These are phyloP conservation scores for Nitzschia sp. DNA, from an alignment of 108 stramenopile species.

Conservation along the genomic window DNA sequence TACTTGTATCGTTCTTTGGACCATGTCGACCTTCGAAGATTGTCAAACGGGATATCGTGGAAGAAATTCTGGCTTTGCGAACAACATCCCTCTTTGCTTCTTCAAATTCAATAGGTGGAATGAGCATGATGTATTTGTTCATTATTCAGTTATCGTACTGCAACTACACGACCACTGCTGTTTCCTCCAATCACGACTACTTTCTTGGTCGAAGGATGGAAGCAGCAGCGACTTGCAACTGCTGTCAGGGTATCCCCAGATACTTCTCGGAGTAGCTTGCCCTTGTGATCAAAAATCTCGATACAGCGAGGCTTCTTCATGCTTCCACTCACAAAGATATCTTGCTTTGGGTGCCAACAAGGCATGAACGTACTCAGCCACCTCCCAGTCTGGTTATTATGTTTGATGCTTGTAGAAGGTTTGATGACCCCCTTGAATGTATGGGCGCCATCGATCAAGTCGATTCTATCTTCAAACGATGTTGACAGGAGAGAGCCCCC, in stretches of 20 bases:
- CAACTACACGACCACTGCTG: slow-evolving; percentile 73
- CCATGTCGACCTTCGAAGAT: no score
- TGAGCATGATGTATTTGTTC: no score
- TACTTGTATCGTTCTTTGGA: no score
- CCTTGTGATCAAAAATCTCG: slow-evolving; percentile 65
- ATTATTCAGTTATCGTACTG: slow-evolving; percentile 58
- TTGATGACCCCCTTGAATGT: slow-evolving; percentile 24
- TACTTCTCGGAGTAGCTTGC: slow-evolving; percentile 46
- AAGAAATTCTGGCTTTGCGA: no score
- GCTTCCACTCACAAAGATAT: slow-evolving; percentile 76
- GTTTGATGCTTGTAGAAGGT: slow-evolving; percentile 54
- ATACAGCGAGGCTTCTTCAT: slow-evolving; percentile 75
- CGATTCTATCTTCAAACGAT: slow-evolving; percentile 58
- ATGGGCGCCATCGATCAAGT: slow-evolving; percentile 66
- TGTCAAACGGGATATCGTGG: no score
- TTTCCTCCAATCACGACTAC: slow-evolving; percentile 76
- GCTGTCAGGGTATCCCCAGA: slow-evolving; percentile 69
- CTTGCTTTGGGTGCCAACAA: slow-evolving; percentile 65
- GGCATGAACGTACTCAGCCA: slow-evolving; percentile 85
- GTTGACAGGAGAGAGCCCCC: slow-evolving; percentile 67
- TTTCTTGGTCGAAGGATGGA: slow-evolving; percentile 68
- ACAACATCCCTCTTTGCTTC: no score
- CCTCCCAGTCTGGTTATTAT: slow-evolving; percentile 84
- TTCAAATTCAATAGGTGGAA: no score
- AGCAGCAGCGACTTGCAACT: slow-evolving; percentile 82